phyloP scores from a whole-genome alignment of 176 grass and related monocot genomes.

The Musa acuminata region DNA sequence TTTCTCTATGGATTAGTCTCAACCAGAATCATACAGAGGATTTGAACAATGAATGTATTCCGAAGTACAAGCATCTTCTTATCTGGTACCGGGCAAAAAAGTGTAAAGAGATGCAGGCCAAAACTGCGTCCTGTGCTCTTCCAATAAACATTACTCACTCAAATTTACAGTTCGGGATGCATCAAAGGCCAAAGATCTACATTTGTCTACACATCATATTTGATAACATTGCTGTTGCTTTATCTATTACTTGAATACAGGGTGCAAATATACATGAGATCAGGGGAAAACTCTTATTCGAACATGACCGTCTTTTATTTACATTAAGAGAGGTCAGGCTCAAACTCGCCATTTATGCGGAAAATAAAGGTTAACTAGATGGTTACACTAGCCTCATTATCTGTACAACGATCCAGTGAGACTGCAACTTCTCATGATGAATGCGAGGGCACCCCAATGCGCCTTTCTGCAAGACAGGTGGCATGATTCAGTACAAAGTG shows the following conservation, averaged over 20 bases:
- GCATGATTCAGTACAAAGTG: neutral
- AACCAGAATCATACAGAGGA: too few species aligned
- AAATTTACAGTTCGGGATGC: too few species aligned
- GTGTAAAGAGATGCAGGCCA: too few species aligned
- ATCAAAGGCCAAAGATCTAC: too few species aligned
- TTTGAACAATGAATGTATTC: too few species aligned
- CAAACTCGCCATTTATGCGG: slow-evolving; percentile 32
- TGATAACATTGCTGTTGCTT: too few species aligned
- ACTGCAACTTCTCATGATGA: slow-evolving; percentile 35
- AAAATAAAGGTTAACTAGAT: slow-evolving; percentile 41
- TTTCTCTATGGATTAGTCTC: too few species aligned
- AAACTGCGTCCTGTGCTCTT: too few species aligned
- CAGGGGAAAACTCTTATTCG: slow-evolving; percentile 56
- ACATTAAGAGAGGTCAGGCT: slow-evolving; percentile 52
- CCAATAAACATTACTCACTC: too few species aligned
- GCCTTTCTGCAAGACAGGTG: slow-evolving; percentile 38
- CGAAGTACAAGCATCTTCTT: too few species aligned
- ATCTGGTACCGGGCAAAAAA: too few species aligned
- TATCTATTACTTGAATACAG: neutral
- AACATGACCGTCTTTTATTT: slow-evolving; percentile 72
- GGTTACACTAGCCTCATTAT: slow-evolving; percentile 62
- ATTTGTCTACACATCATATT: too few species aligned
- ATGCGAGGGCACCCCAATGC: slow-evolving; percentile 28
- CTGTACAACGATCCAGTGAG: slow-evolving; percentile 62
- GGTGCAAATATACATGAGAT: slow-evolving; percentile 10